phyloP scores from a whole-genome alignment of 2,329 filamentous ascomycete species.

The Fusarium phyllophilum region DNA sequence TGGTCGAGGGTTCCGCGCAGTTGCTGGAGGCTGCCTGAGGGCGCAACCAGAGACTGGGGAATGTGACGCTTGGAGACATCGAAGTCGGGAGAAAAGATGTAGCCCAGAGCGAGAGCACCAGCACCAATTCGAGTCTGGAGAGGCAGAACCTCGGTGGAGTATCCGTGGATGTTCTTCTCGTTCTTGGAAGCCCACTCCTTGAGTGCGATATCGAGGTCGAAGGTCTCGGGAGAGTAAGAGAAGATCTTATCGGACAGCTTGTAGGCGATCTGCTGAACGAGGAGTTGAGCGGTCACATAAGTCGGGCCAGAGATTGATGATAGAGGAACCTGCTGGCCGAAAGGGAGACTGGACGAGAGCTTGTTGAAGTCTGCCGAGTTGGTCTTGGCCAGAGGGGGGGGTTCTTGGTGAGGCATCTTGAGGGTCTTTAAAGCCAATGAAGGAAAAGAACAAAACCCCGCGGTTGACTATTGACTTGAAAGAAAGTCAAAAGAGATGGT shows the following conservation, averaged over 20 bases:
- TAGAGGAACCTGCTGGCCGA: conserved; percentile 65
- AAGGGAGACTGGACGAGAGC: conserved; percentile 65
- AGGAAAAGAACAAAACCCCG: conserved; percentile 1
- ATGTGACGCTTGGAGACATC: conserved; percentile 90
- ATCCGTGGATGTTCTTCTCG: conserved; percentile 84
- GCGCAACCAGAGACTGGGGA: conserved; percentile 89
- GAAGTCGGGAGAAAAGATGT: conserved; percentile 98
- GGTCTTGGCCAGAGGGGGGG: conserved; percentile 44
- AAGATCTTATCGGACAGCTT: conserved; percentile 97
- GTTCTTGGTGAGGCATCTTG: conserved; percentile 50
- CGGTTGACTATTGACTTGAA: conserved; percentile 18
- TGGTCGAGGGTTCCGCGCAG: conserved; percentile 89
- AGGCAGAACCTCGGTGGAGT: conserved; percentile 78
- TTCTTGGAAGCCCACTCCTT: conserved; percentile 77
- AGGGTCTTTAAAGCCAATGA: conserved; percentile 4
- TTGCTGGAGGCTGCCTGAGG: conserved; percentile 82
- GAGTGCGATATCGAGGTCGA: conserved; percentile 86
- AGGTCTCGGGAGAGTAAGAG: conserved; percentile 93
- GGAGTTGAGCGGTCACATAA: conserved; percentile 90
- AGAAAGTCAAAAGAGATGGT: conserved; percentile 14
- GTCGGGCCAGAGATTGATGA: conserved; percentile 82
- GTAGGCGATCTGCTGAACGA: conserved; percentile 97
- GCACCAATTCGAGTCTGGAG: conserved; percentile 91
- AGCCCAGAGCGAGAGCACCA: conserved; percentile 90
- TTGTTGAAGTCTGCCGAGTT: conserved; percentile 50